Evolutionary conservation across 108 stramenopile species (phyloP), one percentile per base, ranked within the genome.

Genomic region (Aurantiochytrium sp.): DNA sequence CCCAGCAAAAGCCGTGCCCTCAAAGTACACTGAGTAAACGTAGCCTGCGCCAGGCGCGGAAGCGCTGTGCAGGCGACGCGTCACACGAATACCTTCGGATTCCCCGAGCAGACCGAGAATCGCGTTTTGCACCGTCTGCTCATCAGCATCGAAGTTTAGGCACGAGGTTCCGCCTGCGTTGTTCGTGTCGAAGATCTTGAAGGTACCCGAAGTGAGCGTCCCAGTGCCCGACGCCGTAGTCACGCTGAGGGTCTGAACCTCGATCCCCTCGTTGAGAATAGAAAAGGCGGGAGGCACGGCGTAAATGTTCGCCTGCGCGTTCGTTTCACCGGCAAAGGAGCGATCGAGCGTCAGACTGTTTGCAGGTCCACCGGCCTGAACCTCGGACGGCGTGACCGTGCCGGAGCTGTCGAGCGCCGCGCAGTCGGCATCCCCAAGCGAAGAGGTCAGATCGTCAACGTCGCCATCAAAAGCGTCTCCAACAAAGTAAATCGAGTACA

Each of bases 401-500:
- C 86, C 54, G 86, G 69, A 53, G 69, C 41, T 68, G 89, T 37
- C 52, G 86, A n/a, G 21, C 37, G 48, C 86, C 41, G 88, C 90
- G 24, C 32, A 34, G 59, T 19, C 34, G 59, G 32, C 22, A 34
- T 65, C 59, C 2, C 34, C 59, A 19, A 65, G 50, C 8, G 50
- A 8, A 17, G 50, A 8, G 5, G 59, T 59, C 50, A 94, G 90
- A 53, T 93, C 85, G 37, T 87, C 87, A 4, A 96, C 91, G 85
- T 96, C 93, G 41, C 95, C 94, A 19, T 89, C 45, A 30, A 95
- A 68, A 8, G 54, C 85, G 22, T 65, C 89, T 10, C 95, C 94
- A 68, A 87, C 68, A 55, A 95, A 96, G 89, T 95, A 95, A 39
- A 96, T 88, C 31, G 89, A 89, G 89, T 92, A 95, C n/a, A 94